Base-by-base conservation (phyloP, 306 rosid genomes). In the Glycyrrhiza uralensis region DNA sequence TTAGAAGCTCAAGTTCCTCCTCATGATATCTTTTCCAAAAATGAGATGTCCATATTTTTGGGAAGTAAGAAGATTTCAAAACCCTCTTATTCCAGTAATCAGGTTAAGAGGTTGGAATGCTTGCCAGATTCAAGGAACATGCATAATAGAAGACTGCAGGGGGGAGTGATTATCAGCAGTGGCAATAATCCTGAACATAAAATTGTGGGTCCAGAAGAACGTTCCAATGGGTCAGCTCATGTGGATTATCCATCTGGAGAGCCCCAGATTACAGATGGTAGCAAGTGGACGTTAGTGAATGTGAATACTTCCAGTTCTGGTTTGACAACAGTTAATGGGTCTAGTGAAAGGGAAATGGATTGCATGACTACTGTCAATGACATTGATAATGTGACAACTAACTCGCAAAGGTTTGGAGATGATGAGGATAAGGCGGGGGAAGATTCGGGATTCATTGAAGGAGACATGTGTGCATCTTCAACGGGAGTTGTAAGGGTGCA, bases 401-500 rank as follows among this genome's bases (percentile, higher is more conserved):
- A 83, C 65, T 75, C 82, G 23, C 72, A 51, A 38, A 79, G 69
- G 66, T 44, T 72, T 69, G 77, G 80, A 56, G 71, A 72, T 60
- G 71, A 82, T 66, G 80, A 56, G 24, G 74, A 80, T 76, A 71
- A 83, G 73, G 62, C 70, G 35, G 59, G 82, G 45, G 90, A 81
- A 73, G 90, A 85, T 61, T 18, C 80, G 75, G 84, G 65, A 57
- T 64, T 83, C 39, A 65, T 88, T 76, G 96, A 81, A 76, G 91
- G 90, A 49, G 76, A 94, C 71, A 94, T 94, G 97, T 94, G 99
- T 71, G 95, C 93, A 51, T 89, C 99, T 76, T 74, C 99, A 77
- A 91, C 97, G 0, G 97, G 99, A 67, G 99, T 94, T 82, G 99
- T 94, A 66, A 94, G 99, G 85, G 82, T 91, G 75, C 99, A 94